These are phyloP conservation scores for Kalmanozyma brasiliensis DNA, from an alignment of 1,284 basidiomycete species.

Conservation along the genomic window DNA sequence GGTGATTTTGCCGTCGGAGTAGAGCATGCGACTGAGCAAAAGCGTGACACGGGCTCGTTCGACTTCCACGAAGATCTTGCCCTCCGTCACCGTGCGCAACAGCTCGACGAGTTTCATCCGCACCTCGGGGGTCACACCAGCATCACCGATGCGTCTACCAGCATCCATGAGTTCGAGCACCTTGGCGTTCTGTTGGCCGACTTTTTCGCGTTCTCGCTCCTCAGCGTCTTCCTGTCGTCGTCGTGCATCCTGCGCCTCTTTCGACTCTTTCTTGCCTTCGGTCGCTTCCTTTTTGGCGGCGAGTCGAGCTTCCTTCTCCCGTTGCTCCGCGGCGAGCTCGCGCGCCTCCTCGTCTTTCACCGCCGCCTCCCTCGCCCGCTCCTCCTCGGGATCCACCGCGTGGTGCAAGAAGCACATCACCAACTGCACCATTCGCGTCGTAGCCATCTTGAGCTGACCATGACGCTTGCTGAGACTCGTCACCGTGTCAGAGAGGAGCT, in stretches of 20 bases:
- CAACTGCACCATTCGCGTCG: constrained; percentile 81
- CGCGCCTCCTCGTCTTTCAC: constrained; percentile 48
- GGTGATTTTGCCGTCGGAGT: constrained; percentile 52
- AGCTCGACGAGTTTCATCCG: constrained; percentile 73
- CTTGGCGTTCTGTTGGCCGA: constrained; percentile 58
- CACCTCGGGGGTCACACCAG: constrained; percentile 43
- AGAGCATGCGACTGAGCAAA: constrained; percentile 59
- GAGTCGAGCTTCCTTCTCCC: constrained; percentile 39
- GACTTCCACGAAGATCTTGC: constrained; percentile 98
- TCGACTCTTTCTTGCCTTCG: constrained; percentile 39
- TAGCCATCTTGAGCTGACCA: constrained; percentile 91
- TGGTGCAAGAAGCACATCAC: constrained; percentile 62
- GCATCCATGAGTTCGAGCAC: constrained; percentile 57
- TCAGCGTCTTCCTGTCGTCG: constrained; percentile 35
- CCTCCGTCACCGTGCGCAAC: constrained; percentile 90
- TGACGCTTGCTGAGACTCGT: constrained; percentile 83
- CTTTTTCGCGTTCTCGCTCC: constrained; percentile 50
- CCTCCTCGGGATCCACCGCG: constrained; percentile 71
- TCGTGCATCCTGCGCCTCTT: constrained; percentile 39
- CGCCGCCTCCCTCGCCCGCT: constrained; percentile 67
- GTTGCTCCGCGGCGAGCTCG: constrained; percentile 38
- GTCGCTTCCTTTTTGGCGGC: constrained; percentile 35
- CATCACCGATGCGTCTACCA: constrained; percentile 55
- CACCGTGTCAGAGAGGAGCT: constrained; percentile 56
- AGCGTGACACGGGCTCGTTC: constrained; percentile 84